phyloP scores from a whole-genome alignment of 176 grass and related monocot species.

The Triticum timopheevii region DNA sequence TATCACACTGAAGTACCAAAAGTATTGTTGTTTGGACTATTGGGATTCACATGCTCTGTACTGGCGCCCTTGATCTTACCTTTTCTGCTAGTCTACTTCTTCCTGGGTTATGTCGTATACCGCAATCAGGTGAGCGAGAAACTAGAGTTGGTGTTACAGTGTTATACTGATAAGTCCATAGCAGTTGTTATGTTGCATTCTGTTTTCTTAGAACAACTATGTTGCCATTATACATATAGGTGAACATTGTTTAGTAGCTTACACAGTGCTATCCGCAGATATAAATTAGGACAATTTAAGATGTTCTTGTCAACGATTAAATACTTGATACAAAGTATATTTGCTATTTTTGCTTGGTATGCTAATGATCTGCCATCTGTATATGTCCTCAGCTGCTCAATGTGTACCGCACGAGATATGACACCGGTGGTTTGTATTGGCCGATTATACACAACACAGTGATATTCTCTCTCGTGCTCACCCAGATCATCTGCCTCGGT shows the following conservation, averaged over 20 bases:
- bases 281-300: background rate
- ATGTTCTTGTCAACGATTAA: background rate
- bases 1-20: conserved; percentile 98
- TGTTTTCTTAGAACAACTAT: background rate
- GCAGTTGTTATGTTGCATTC: background rate
- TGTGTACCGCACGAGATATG: conserved; percentile 74
- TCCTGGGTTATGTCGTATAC: conserved; percentile 87
- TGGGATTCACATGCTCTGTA: conserved; percentile 89
- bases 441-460: conserved; percentile 77
- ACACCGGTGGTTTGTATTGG: conserved; percentile 83
- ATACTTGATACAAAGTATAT: background rate
- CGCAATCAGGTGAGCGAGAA: conserved; percentile 75
- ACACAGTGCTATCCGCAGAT: background rate
- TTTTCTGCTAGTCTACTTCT: conserved; percentile 93
- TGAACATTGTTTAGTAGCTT: background rate
- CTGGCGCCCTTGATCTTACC: conserved; percentile 89
- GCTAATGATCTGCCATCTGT: background rate
- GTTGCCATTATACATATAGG: background rate
- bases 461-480: conserved; percentile 85
- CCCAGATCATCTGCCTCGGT: conserved; percentile 86
- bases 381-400: conserved; percentile 70
- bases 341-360: background rate
- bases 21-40: conserved; percentile 73
- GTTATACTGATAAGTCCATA: background rate
- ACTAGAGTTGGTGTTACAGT: no score